A percentile compares a stretch with the other conserved stretches of the same genome.
Evolutionary conservation across 345 rosid genomes (phyloP).

Genomic region (Draba incana): DNA sequence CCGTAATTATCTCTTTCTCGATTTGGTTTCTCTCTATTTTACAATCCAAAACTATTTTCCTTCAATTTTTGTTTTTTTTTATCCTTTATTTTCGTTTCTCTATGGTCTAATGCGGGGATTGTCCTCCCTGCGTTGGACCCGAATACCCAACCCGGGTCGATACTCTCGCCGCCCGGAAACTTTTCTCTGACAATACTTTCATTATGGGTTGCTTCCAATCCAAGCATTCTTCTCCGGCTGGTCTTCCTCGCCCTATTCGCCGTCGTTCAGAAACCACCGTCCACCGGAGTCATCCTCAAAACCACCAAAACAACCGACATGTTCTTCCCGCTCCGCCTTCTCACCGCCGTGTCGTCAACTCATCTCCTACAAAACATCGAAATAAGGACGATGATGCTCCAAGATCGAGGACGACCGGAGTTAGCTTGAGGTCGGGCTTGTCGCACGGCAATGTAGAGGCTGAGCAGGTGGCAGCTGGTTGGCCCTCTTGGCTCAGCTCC

Average conservation of each 20-base stretch:
- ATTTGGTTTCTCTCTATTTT: slow-evolving; percentile 37
- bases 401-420: slow-evolving; percentile 43
- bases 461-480: slow-evolving; percentile 71
- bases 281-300: slow-evolving; percentile 40
- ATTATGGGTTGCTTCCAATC: slow-evolving; percentile 78
- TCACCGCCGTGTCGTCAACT: slow-evolving; percentile 37
- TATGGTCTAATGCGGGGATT: slow-evolving; percentile 51
- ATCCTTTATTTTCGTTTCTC: slow-evolving; percentile 26
- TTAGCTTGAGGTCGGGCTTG: slow-evolving; percentile 51
- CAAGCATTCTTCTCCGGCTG: slow-evolving; percentile 51
- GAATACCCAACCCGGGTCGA: slow-evolving; percentile 66
- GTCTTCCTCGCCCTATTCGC: slow-evolving; percentile 29
- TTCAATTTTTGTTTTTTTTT: slow-evolving; percentile 21
- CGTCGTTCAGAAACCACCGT: slow-evolving; percentile 21
- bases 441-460: slow-evolving; percentile 56
- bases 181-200: slow-evolving; percentile 17
- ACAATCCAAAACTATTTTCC: slow-evolving; percentile 22
- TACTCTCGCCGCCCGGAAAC: slow-evolving; percentile 47
- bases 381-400: slow-evolving; percentile 40
- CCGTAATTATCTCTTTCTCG: slow-evolving; percentile 28
- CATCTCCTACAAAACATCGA: slow-evolving; percentile 40
- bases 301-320: slow-evolving; percentile 24
- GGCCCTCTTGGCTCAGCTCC: slow-evolving; percentile 81
- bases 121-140: slow-evolving; percentile 52
- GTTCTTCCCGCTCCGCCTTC: slow-evolving; percentile 34